Base-by-base conservation (phyloP, 1,284 basidiomycete genomes). In the Ceratobasidium sp. region DNA sequence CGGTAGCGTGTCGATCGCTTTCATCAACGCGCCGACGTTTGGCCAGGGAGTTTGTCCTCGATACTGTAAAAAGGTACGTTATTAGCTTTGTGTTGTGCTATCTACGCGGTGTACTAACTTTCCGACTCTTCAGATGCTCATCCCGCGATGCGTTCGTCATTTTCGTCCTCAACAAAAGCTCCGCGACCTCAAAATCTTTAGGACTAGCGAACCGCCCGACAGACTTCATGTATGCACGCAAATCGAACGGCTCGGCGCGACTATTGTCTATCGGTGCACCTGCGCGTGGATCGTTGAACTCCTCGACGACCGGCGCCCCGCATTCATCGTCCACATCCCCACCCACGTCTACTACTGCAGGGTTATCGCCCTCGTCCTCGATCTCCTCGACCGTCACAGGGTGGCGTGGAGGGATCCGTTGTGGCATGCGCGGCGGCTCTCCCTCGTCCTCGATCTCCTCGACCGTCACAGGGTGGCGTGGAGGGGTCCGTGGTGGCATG, bases 121-220 rank as follows among this genome's bases (percentile, higher is more conserved):
- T 24, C 27, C 41, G 37, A 63, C 61, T 63, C 29, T 63, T 63
- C 61, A 63, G 61, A n/a, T 46, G 41, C 16, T 19, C 6, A n/a
- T 43, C 41, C 29, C 29, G n/a, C n/a, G n/a, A 22, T 11, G 7
- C 24, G 41, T 63, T 48, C 8, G 61, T 43, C 22, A 63, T 37
- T 6, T 41, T 41, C 14, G 61, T 63, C 22, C 41, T 63, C 61
- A 63, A 48, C 24, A 63, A 31, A 1, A 63, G 22, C 61, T 63
- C 61, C 2, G 41, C 61, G n/a, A 31, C 41, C 41, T 46, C 61
- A 22, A 63, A 63, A n/a, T 48, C 13, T 9, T 37, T 39, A 1
- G 39, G 61, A 19, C 41, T 41, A 24, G 11, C 61, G 4, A 63
- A 41, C 41, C 19, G 14, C n/a, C 39, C 61, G 27, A 37, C 37